Conservation (phyloP, 192 early-diverging fungal species). For the Rhizoclosmatium sp. region DNA sequence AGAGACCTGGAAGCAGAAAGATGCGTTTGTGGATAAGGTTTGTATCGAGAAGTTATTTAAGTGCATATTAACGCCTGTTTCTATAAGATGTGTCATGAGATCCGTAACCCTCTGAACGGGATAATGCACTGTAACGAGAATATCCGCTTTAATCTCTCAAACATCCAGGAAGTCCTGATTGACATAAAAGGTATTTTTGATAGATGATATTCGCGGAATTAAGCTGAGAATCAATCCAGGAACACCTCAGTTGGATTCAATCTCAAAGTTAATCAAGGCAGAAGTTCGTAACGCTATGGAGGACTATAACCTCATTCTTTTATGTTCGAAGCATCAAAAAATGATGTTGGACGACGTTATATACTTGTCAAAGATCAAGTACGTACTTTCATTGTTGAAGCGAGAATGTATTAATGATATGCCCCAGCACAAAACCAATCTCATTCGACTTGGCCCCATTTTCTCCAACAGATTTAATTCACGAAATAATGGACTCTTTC, state of each 20-base stretch:
- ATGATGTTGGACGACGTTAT: background rate
- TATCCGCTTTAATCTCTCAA: background rate
- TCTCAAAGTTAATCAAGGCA: background rate
- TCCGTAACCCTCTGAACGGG: constrained; percentile 11
- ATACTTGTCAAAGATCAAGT: background rate
- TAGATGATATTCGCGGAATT: background rate
- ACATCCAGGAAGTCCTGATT: background rate
- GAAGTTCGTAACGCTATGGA: background rate
- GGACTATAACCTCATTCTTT: background rate
- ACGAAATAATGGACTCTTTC: constrained; percentile 36
- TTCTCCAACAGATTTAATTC: constrained; percentile 36
- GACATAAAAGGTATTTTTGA: background rate
- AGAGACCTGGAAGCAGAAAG: background rate
- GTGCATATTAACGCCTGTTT: background rate
- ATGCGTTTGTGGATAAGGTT: constrained; percentile 11
- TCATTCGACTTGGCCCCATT: background rate
- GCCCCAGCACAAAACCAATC: background rate
- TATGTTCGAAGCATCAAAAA: constrained; percentile 2
- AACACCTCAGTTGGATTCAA: background rate
- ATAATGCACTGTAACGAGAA: constrained; percentile 5
- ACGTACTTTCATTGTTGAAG: background rate
- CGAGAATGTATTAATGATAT: too few species aligned
- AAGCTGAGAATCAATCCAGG: background rate
- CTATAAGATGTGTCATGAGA: constrained; percentile 1
- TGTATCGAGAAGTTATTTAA: background rate